phyloP scores from a whole-genome alignment of 768 basidiomycete species.

The Boletus vermiculosoides region DNA sequence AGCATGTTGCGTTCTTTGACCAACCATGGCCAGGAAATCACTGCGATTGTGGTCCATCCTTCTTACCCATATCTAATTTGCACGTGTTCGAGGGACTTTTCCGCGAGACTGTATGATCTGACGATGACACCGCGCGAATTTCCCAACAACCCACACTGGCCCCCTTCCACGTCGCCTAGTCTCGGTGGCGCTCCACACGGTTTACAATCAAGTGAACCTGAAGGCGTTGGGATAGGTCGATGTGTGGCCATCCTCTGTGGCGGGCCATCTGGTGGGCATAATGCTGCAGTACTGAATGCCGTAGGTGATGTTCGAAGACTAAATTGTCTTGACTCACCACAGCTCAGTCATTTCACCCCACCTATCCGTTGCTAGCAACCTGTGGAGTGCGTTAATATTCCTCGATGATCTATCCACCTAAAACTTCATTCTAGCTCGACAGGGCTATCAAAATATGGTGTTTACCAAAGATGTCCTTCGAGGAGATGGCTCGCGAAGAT shows the following conservation, averaged over 20 bases:
- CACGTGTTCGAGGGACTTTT: constrained; percentile 71
- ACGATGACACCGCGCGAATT: constrained; percentile 31
- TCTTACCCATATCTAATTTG: constrained; percentile 56
- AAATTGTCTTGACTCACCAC: constrained; percentile 2
- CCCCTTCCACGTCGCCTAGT: constrained; percentile 46
- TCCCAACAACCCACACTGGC: constrained; percentile 60
- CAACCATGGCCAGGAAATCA: constrained; percentile 50
- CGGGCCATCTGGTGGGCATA: constrained; percentile 70
- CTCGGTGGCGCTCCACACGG: constrained; percentile 70
- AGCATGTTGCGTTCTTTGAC: constrained; percentile 6
- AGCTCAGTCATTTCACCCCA: constrained; percentile 64
- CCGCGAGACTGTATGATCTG: constrained; percentile 69
- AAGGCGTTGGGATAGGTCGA: constrained; percentile 57
- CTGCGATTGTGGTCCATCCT: constrained; percentile 66
- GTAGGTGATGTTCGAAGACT: constrained; percentile 35
- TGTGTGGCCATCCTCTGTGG: constrained; percentile 68
- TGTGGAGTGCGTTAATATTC: constrained; percentile 56
- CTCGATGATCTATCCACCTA: constrained; percentile 1
- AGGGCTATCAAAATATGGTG: constrained; percentile 76
- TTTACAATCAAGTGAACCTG: constrained; percentile 53
- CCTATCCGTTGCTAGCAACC: constrained; percentile 66
- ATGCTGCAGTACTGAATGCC: constrained; percentile 64
- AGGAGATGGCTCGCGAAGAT: constrained; percentile 58
- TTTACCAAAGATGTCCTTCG: constrained; percentile 39
- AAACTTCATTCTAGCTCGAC: constrained; percentile 51